A percentile compares a stretch with the other conserved stretches of the same genome.
These are phyloP conservation scores for Mycena latifolia DNA, from an alignment of 768 basidiomycete species.

Conservation along the genomic window DNA sequence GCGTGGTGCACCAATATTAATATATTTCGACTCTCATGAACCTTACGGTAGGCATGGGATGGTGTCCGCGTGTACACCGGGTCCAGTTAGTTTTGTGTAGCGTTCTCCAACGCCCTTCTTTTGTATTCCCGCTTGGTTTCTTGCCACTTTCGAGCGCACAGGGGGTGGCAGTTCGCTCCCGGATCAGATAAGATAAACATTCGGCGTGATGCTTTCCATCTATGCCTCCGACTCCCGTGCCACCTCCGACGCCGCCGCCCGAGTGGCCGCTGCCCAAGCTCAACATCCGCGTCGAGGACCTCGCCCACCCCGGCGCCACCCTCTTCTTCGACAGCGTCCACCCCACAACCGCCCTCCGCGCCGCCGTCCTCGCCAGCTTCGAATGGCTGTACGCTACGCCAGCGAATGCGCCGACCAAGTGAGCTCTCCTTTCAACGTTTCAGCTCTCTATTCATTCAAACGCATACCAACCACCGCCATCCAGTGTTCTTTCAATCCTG, in stretches of 20 bases:
- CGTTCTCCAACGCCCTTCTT: no score
- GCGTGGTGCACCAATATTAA: no score
- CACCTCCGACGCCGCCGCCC: constrained; percentile 34
- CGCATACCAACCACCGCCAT: constrained; percentile 47
- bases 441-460: no score
- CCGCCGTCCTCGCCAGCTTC: constrained; percentile 65
- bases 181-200: background rate
- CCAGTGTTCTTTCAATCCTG: constrained; percentile 58
- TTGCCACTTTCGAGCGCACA: no score
- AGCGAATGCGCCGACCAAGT: constrained; percentile 54
- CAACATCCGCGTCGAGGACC: constrained; percentile 67
- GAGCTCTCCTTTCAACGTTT: background rate
- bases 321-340: constrained; percentile 68
- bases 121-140: no score
- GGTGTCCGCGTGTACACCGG: no score
- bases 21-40: no score
- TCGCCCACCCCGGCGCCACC: constrained; percentile 67
- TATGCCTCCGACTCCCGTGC: constrained; percentile 39
- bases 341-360: constrained; percentile 52
- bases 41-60: no score
- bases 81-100: no score
- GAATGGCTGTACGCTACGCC: constrained; percentile 55
- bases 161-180: constrained; percentile 4
- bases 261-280: constrained; percentile 70
- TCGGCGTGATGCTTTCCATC: background rate